Evolutionary conservation across 306 rosid species (phyloP), one percentile per base, ranked within the genome.

Genomic region (Ammopiptanthus mongolicus): DNA sequence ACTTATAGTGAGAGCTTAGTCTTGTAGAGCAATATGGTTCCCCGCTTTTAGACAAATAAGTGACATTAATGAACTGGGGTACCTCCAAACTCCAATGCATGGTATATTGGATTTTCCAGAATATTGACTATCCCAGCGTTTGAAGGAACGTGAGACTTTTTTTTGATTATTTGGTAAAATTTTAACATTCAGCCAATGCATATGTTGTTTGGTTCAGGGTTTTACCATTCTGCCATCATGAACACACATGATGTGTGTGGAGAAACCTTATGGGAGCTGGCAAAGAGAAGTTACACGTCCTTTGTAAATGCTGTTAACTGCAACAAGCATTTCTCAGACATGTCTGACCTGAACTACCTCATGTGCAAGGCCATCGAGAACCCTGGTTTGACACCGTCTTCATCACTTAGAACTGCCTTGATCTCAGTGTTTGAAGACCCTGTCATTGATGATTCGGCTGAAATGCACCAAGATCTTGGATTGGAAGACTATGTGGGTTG

Each of bases 251-350:
- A 95, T 69, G 81, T 91, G 21, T 57, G 82, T 18, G 93, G 83
- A 57, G 96, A 85, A 48, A 69, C 79, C 17, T 61, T 91, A 3
- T 95, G 98, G 98, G 97, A 90, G 29, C 77, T 90, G 80, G 96
- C 97, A 47, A 76, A 77, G 48, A 90, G 90, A 88, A 81, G 87
- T 86, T 87, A 86, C 85, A 13, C 42, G 5, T 29, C 97, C 83
- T 86, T 82, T 29, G 83, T 78, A 41, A 81, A 83, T 63, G 88
- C 97, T 21, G 78, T 83, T 87, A 83, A 82, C 44, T 61, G 39
- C 84, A 95, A 95, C 86, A 95, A 92, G 87, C 97, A 95, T 82
- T 90, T 91, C 85, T 12, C 97, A 6, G 98, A 95, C 80, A 95
- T 95, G 97, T 82, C 97, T 48, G 98, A 91, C 71, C 86, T 91